Evolutionary conservation across 805 yeast species (phyloP).

Genomic region (Candida loeiensis): DNA sequence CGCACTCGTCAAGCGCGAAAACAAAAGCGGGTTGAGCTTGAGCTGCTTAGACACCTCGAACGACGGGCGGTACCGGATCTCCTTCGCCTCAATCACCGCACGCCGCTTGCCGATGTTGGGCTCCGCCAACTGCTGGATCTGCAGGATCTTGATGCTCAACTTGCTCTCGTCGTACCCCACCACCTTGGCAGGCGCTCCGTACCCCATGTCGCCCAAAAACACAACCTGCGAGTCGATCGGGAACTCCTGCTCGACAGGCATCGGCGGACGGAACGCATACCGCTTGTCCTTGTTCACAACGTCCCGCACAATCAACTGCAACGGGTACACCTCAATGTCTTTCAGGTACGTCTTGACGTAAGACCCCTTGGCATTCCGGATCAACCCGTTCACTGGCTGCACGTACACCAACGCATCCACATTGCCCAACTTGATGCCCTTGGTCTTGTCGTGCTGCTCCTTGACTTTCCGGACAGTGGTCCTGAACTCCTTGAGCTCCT

Average conservation of each 20-base stretch:
- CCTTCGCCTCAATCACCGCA: constrained; percentile 53
- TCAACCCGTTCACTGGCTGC: constrained; percentile 73
- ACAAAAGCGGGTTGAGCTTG: constrained; percentile 56
- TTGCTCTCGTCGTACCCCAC: constrained; percentile 52
- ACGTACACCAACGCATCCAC: constrained; percentile 63
- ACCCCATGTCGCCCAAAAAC: constrained; percentile 81
- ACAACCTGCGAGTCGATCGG: constrained; percentile 71
- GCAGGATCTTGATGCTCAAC: constrained; percentile 49
- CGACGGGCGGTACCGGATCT: constrained; percentile 61
- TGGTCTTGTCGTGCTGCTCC: constrained; percentile 44
- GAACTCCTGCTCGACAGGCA: constrained; percentile 77
- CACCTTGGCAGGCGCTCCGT: constrained; percentile 74
- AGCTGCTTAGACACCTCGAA: constrained; percentile 59
- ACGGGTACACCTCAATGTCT: constrained; percentile 58
- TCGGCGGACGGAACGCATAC: constrained; percentile 65
- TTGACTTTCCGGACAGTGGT: constrained; percentile 38
- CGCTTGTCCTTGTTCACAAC: constrained; percentile 74
- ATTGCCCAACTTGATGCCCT: constrained; percentile 59
- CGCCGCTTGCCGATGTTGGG: constrained; percentile 63
- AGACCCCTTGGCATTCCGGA: constrained; percentile 68
- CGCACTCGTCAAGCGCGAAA: constrained; percentile 76
- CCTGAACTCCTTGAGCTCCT: constrained; percentile 46
- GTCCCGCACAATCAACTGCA: constrained; percentile 73
- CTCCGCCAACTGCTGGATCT: constrained; percentile 44
- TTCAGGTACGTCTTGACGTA: constrained; percentile 65